Evolutionary conservation across 257 asterid species (phyloP).

Genomic region (Parsonsia alboflavescens): DNA sequence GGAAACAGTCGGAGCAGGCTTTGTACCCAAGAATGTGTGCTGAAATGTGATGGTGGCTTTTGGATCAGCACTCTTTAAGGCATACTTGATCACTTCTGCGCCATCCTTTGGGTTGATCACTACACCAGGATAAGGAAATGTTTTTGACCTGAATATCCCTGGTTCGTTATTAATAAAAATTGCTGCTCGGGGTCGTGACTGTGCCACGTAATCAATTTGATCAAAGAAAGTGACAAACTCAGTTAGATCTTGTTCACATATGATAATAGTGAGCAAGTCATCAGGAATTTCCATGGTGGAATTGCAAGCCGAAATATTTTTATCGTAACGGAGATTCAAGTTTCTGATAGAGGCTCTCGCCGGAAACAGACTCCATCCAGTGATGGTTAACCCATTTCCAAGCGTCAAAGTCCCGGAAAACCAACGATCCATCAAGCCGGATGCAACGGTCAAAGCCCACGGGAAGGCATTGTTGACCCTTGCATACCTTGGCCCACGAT

Average conservation of each 20-base stretch:
- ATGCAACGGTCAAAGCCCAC: conserved; percentile 49
- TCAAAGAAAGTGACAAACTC: background rate
- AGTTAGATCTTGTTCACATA: background rate
- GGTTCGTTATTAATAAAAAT: conserved; percentile 14
- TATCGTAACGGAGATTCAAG: conserved; percentile 32
- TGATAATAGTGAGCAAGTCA: background rate
- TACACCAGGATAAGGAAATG: conserved; percentile 8
- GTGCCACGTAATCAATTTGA: background rate
- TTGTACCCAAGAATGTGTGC: conserved; percentile 11
- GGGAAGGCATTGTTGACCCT: conserved; percentile 47
- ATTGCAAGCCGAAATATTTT: conserved; percentile 34
- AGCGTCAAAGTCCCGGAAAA: conserved; percentile 33
- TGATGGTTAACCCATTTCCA: conserved; percentile 35
- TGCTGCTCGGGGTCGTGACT: background rate
- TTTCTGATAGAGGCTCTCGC: conserved; percentile 27
- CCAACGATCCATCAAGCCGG: conserved; percentile 54
- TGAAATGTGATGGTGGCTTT: conserved; percentile 14
- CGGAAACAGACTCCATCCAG: conserved; percentile 48
- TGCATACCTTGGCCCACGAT: conserved; percentile 30
- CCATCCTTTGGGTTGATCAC: conserved; percentile 13
- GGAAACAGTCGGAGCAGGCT: conserved; percentile 16
- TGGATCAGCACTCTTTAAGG: background rate
- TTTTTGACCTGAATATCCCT: background rate
- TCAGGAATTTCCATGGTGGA: conserved; percentile 36
- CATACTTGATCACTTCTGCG: conserved; percentile 9